A percentile compares a stretch with the other conserved stretches of the same genome.
These are phyloP conservation scores for Datisca glomerata DNA, from an alignment of 306 rosid species.

Conservation along the genomic window DNA sequence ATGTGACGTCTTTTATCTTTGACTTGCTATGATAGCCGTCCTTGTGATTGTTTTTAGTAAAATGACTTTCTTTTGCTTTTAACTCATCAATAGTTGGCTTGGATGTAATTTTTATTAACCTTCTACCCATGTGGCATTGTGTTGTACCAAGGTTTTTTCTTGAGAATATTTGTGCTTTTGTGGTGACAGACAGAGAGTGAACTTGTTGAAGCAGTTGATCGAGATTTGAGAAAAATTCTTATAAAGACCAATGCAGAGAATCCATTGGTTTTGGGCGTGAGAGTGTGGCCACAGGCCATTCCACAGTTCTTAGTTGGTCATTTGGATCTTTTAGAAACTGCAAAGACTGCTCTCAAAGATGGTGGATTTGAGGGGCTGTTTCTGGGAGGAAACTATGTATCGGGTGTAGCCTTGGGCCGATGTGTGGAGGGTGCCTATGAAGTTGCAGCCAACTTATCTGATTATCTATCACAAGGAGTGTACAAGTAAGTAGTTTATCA, in stretches of 20 bases:
- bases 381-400: constrained; percentile 84
- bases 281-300: constrained; percentile 87
- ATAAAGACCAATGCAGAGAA: constrained; percentile 53
- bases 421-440: constrained; percentile 94
- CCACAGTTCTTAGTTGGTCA: constrained; percentile 95
- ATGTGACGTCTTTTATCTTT: too few species aligned
- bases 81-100: neutral
- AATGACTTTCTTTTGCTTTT: neutral
- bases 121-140: too few species aligned
- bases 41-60: too few species aligned
- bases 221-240: constrained; percentile 76
- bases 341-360: constrained; percentile 48
- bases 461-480: constrained; percentile 43
- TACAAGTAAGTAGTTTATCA: constrained; percentile 24
- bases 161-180: constrained; percentile 9
- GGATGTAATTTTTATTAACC: constrained; percentile 4
- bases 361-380: constrained; percentile 60
- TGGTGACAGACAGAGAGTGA: constrained; percentile 55
- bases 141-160: too few species aligned
- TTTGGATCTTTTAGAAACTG: constrained; percentile 65
- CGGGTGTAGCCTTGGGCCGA: constrained; percentile 95
- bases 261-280: constrained; percentile 61
- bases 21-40: too few species aligned
- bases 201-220: constrained; percentile 75
- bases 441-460: constrained; percentile 60